These are phyloP conservation scores for Gryganskiella cystojenkinii DNA, from an alignment of 192 early-diverging fungal genomes.

Conservation along the genomic window DNA sequence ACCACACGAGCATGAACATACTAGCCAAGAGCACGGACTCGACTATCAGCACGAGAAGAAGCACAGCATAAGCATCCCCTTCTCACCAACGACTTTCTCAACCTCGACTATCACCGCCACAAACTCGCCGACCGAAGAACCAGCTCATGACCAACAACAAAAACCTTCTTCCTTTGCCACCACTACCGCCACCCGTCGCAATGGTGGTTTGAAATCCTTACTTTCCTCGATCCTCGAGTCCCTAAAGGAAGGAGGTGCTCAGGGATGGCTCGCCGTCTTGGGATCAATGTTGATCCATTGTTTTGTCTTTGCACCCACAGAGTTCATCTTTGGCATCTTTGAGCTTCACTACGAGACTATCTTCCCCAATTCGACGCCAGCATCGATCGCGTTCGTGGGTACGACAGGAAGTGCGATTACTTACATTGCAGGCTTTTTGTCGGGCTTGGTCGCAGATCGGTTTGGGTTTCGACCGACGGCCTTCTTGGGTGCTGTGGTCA, in stretches of 20 bases:
- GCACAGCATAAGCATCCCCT: too few species aligned
- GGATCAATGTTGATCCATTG: slow-evolving; percentile 36
- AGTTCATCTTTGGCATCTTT: slow-evolving; percentile 42
- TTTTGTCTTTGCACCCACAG: slow-evolving; percentile 48
- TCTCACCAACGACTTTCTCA: too few species aligned
- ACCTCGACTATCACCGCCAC: too few species aligned
- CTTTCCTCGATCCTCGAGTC: not conserved
- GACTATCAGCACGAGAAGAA: too few species aligned
- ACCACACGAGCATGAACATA: too few species aligned
- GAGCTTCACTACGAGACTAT: slow-evolving; percentile 31
- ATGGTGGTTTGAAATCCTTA: too few species aligned
- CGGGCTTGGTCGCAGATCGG: slow-evolving; percentile 38
- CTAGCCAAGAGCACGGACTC: not conserved
- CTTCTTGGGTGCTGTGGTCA: slow-evolving; percentile 57
- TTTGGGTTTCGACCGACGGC: slow-evolving; percentile 63
- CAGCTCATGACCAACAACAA: too few species aligned
- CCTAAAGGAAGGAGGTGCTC: slow-evolving; percentile 13
- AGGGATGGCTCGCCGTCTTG: slow-evolving; percentile 36
- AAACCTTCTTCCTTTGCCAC: too few species aligned
- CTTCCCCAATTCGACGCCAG: slow-evolving; percentile 24
- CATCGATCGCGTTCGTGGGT: slow-evolving; percentile 39
- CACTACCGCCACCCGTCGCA: not conserved
- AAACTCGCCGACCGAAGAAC: too few species aligned
- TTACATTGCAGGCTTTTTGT: slow-evolving; percentile 43
- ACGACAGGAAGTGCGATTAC: slow-evolving; percentile 40